Base-by-base conservation (phyloP, 371 early-diverging fungal species). In the Mucor indicus region DNA sequence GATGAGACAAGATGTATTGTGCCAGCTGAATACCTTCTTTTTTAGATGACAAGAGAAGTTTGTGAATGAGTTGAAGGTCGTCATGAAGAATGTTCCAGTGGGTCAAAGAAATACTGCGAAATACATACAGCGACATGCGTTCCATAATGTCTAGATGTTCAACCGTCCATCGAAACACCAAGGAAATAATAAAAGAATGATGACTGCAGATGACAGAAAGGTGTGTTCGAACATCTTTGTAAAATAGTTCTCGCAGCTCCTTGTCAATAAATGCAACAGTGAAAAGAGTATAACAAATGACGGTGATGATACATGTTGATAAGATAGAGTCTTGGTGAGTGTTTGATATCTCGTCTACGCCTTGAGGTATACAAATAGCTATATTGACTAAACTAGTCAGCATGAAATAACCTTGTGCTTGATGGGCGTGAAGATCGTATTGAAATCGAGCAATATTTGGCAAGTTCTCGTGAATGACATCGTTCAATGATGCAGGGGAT, bases 61-160 rank as follows among this genome's bases (percentile, higher is more conserved):
- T 47, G 25, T 67, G 74, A 11, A 82, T 46, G 0, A 55, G 38
- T 7, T 42, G 33, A 23, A 82, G 54, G 38, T 82, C 83, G 3
- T 62, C 62, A 10, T 43, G 49, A 8, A 67, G 45, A 4, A 77
- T 44, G 6, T 25, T 25, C 83, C 83, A 82, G 31, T 65, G 50
- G 6, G 62, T 47, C 9, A 82, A 29, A 1, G 69, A 69, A 13
- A 82, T 45, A 6, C 71, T 73, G 1, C 64, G 72, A 52, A 82
- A 82, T 7, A 82, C 45, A 37, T 77, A 80, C 6, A 78, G 57
- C 1, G 77, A 69, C 76, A 75, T 77, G 1, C 67, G 60, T 16
- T 72, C 73, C 64, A 82, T 77, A 0, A 53, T 52, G 5, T 57
- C 42, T 17, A 79, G 75, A 36, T 80, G 52, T 5, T 51, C 50